These are phyloP conservation scores for Nigrograna mackinnonii DNA, from an alignment of 2,329 filamentous ascomycete species.

Conservation along the genomic window DNA sequence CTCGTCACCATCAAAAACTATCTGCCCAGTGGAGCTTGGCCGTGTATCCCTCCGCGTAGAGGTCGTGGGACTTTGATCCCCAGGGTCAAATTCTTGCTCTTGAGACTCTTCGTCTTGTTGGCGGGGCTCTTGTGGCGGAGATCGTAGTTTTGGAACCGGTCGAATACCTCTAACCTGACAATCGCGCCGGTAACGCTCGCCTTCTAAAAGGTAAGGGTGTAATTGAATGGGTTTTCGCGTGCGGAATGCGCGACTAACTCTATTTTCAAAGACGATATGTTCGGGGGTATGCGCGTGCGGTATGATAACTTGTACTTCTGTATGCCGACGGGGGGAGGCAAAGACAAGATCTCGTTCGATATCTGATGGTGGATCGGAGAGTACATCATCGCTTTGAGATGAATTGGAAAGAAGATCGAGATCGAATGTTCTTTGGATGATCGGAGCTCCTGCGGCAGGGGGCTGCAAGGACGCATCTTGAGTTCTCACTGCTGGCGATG, in stretches of 20 bases:
- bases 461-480: constrained; percentile 13
- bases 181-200: constrained; percentile 46
- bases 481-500: constrained; percentile 7
- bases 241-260: constrained; percentile 41
- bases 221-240: constrained; percentile 52
- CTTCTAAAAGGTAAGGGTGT: constrained; percentile 52
- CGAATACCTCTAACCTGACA: constrained; percentile 47
- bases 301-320: constrained; percentile 33
- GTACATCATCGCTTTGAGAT: constrained; percentile 23
- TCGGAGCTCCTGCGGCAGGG: neutral
- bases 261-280: constrained; percentile 10
- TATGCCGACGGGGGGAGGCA: constrained; percentile 23
- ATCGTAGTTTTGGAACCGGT: constrained; percentile 42
- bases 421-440: constrained; percentile 16
- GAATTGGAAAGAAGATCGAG: constrained; percentile 22
- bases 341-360: constrained; percentile 9
- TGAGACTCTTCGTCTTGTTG: constrained; percentile 28
- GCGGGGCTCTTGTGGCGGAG: constrained; percentile 20
- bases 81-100: constrained; percentile 35
- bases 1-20: no score
- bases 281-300: constrained; percentile 9
- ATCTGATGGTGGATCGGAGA: constrained; percentile 25
- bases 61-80: constrained; percentile 17
- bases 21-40: no score
- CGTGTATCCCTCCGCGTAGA: no score